phyloP scores from a whole-genome alignment of 805 yeast species.

The Jamesozyma hellenica region DNA sequence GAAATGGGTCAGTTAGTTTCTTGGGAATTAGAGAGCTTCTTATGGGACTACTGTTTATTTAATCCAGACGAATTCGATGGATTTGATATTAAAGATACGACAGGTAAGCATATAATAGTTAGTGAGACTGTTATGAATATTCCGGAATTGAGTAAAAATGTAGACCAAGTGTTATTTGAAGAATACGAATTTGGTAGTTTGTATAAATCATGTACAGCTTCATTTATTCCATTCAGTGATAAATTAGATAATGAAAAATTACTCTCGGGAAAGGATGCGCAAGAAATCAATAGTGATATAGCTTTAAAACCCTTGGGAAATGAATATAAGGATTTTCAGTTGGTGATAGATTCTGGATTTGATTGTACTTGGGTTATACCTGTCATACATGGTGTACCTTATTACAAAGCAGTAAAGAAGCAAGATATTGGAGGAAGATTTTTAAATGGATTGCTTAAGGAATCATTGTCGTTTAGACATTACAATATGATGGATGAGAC shows the following conservation, averaged over 20 bases:
- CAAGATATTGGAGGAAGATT: constrained; percentile 82
- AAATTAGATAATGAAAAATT: constrained; percentile 3
- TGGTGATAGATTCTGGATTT: constrained; percentile 83
- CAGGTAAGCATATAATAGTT: constrained; percentile 52
- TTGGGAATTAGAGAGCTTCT: constrained; percentile 81
- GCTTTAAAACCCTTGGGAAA: not conserved
- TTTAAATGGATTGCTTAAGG: constrained; percentile 72
- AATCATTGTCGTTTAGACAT: constrained; percentile 79
- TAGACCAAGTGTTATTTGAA: constrained; percentile 89
- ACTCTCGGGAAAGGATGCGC: constrained; percentile 18
- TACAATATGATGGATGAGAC: constrained; percentile 92
- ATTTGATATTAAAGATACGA: constrained; percentile 35
- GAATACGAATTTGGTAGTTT: constrained; percentile 74
- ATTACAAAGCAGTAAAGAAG: constrained; percentile 66
- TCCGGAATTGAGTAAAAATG: constrained; percentile 70
- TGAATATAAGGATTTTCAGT: constrained; percentile 47
- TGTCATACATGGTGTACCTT: constrained; percentile 63
- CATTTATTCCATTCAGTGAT: constrained; percentile 54
- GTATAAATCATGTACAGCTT: constrained; percentile 54
- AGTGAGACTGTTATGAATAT: constrained; percentile 77
- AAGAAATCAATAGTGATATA: not conserved
- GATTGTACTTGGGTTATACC: constrained; percentile 84
- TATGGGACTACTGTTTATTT: constrained; percentile 76
- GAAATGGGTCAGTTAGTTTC: constrained; percentile 83
- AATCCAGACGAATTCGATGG: constrained; percentile 36